Conservation (phyloP, 495 filamentous ascomycete genomes). For the Letharia lupina region DNA sequence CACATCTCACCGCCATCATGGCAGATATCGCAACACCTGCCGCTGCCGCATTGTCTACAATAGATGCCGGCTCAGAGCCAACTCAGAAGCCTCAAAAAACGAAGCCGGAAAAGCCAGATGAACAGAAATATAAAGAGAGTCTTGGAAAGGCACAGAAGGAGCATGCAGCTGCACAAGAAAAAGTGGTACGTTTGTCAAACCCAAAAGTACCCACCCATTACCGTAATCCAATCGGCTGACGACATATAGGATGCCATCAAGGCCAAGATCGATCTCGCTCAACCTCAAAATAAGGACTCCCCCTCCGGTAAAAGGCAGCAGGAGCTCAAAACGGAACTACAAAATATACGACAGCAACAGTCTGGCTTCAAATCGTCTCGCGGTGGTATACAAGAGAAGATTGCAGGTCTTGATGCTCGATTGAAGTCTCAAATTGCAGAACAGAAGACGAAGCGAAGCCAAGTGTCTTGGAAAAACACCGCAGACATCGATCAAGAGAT, state of each 20-base stretch:
- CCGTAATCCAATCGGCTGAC: not conserved
- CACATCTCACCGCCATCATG: conserved; percentile 13
- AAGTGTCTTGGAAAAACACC: conserved; percentile 71
- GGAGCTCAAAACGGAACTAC: conserved; percentile 67
- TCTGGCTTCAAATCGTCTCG: conserved; percentile 72
- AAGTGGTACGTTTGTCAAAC: conserved; percentile 54
- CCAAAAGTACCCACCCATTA: not conserved
- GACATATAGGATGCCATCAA: conserved; percentile 64
- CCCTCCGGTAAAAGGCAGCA: conserved; percentile 67
- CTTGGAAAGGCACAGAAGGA: conserved; percentile 76
- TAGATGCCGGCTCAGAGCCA: conserved; percentile 23
- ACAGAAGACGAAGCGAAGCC: conserved; percentile 70
- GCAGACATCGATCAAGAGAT: conserved; percentile 85
- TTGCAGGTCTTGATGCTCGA: conserved; percentile 75
- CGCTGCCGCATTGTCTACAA: conserved; percentile 25
- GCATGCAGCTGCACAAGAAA: conserved; percentile 60
- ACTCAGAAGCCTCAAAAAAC: conserved; percentile 17
- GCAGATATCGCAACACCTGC: conserved; percentile 26
- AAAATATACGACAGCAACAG: conserved; percentile 70
- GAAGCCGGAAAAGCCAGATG: conserved; percentile 59
- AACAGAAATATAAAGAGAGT: conserved; percentile 58
- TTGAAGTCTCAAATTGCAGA: conserved; percentile 73
- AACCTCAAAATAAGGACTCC: conserved; percentile 65
- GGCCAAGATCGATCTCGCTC: conserved; percentile 70
- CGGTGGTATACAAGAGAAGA: conserved; percentile 67